Evolutionary conservation across 768 basidiomycete species (phyloP).

Genomic region (Agrocybe pediades): DNA sequence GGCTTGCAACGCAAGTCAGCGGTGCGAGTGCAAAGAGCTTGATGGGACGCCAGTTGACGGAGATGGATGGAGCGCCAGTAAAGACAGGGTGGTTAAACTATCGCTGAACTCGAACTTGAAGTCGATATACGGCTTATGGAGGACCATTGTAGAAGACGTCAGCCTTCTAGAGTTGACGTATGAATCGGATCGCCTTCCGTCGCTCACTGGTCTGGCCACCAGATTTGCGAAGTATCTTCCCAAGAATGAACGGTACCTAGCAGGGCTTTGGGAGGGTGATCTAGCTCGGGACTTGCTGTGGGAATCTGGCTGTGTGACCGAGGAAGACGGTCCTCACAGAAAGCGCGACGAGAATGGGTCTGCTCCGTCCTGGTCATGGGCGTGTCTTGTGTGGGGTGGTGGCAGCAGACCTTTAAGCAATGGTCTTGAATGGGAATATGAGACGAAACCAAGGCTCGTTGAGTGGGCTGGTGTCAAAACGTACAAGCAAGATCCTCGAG

Average conservation of each 20-base stretch:
- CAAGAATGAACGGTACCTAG: conserved; percentile 12
- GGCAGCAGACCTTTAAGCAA: conserved; percentile 1
- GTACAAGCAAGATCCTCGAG: conserved; percentile 13
- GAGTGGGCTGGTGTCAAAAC: conserved; percentile 12
- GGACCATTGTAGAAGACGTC: conserved; percentile 15
- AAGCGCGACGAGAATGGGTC: neutral
- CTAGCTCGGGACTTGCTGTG: conserved; percentile 12
- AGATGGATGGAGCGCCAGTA: conserved; percentile 16
- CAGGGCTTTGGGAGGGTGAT: conserved; percentile 18
- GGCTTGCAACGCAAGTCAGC: conserved; percentile 12
- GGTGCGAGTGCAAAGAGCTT: conserved; percentile 14
- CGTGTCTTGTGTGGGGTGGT: conserved; percentile 12
- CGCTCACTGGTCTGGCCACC: conserved; percentile 13
- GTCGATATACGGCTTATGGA: conserved; percentile 13
- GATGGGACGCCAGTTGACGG: conserved; percentile 12
- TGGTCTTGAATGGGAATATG: conserved; percentile 15
- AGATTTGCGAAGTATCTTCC: conserved; percentile 15
- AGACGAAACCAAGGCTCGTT: conserved; percentile 17
- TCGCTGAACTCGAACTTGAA: neutral
- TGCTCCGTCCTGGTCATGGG: conserved; percentile 19
- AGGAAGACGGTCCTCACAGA: conserved; percentile 7
- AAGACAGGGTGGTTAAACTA: conserved; percentile 11
- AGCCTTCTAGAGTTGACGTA: conserved; percentile 15
- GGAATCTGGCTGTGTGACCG: conserved; percentile 14
- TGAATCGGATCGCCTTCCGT: conserved; percentile 15